Conservation (phyloP, 768 basidiomycete genomes). For the Pholiota conissans region DNA sequence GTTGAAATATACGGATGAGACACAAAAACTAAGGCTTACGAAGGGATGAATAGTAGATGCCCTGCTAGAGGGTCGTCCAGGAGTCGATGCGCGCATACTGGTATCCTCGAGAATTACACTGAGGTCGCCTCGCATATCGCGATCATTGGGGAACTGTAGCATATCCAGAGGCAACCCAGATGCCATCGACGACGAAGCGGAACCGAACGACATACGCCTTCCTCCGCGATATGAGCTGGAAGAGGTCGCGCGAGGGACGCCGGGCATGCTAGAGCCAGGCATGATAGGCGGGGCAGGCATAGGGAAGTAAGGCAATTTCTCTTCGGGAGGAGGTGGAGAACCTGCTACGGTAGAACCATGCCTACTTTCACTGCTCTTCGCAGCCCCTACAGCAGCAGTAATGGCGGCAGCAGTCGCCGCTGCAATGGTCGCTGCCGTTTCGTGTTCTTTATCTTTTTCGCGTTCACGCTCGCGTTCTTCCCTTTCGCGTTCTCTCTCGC, state of each 20-base stretch:
- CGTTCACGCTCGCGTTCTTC: slow-evolving; percentile 15
- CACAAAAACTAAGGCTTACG: background rate
- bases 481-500: slow-evolving; percentile 8
- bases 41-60: background rate
- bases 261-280: slow-evolving; percentile 5
- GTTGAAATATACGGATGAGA: background rate
- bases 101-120: slow-evolving; percentile 18
- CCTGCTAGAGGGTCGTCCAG: background rate
- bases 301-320: slow-evolving; percentile 19
- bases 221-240: slow-evolving; percentile 13
- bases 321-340: background rate
- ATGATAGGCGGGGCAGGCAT: slow-evolving; percentile 23
- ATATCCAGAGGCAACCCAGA: slow-evolving; percentile 17
- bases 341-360: slow-evolving; percentile 4
- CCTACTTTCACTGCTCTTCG: slow-evolving; percentile 8
- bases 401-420: slow-evolving; percentile 14
- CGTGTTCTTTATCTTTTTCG: slow-evolving; percentile 11
- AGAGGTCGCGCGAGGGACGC: slow-evolving; percentile 17
- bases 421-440: slow-evolving; percentile 7
- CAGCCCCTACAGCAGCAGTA: slow-evolving; percentile 8
- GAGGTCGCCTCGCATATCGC: slow-evolving; percentile 9
- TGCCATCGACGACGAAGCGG: slow-evolving; percentile 13
- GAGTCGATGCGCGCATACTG: slow-evolving; percentile 4
- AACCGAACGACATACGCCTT: slow-evolving; percentile 12
- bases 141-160: slow-evolving; percentile 13